phyloP scores from a whole-genome alignment of 2,329 filamentous ascomycete species.

The Fusarium fujikuroi region DNA sequence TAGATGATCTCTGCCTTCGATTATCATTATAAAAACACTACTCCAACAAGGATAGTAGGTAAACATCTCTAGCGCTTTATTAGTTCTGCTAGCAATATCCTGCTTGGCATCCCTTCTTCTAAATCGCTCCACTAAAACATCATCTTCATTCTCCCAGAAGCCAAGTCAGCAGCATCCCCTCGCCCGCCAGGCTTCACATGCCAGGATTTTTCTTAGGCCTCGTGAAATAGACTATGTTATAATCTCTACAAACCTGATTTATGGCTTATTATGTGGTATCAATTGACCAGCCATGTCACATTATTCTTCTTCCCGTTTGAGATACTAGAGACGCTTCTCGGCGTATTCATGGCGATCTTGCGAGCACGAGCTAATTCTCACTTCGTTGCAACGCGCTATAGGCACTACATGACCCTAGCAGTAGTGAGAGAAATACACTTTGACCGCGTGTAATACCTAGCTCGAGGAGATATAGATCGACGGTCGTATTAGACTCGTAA shows the following conservation, averaged over 20 bases:
- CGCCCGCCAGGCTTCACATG: too few species aligned
- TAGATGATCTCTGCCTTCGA: too few species aligned
- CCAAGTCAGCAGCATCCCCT: too few species aligned
- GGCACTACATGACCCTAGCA: fast-evolving
- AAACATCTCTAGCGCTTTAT: not conserved
- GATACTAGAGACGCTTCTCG: not conserved
- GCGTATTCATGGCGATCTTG: not conserved
- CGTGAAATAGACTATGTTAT: not conserved
- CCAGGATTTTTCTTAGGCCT: not conserved
- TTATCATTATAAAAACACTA: not conserved
- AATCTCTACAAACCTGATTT: not conserved
- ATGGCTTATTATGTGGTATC: not conserved
- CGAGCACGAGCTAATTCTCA: not conserved
- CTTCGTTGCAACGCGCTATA: not conserved
- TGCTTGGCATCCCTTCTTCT: too few species aligned
- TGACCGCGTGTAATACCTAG: not conserved
- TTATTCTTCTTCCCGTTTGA: not conserved
- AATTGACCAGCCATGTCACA: not conserved
- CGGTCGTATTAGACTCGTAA: not conserved
- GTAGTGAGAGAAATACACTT: not conserved
- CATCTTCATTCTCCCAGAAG: too few species aligned
- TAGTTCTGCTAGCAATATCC: too few species aligned
- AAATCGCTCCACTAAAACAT: too few species aligned
- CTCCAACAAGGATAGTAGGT: not conserved
- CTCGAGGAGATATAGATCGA: not conserved